Base-by-base conservation (phyloP, 306 rosid species). In the Delonix regia region DNA sequence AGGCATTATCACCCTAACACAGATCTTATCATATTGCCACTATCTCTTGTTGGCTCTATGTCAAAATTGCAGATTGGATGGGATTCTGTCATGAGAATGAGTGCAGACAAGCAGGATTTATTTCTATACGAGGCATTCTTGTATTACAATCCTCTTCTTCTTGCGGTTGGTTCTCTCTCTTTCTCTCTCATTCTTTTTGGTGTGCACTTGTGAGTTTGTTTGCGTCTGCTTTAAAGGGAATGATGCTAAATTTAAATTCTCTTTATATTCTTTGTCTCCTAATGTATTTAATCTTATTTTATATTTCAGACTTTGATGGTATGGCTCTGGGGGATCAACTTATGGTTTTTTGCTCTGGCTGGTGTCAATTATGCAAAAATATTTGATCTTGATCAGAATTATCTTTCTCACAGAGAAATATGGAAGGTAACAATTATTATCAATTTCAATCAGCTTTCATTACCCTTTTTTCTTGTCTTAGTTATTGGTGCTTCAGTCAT, bases 81-180 rank as follows among this genome's bases (percentile, higher is more conserved):
- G 98, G 93, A 90, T 83, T 93, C 99, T 69, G 99, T 96, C 42
- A 96, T 96, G 99, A 87, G 96, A 86, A 96, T 96, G 99, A 93
- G 99, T 79, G 96, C 75, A 47, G 97, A 96, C 89, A 81, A 91
- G 83, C 90, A 93, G 75, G 97, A 90, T 80, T 85, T 96, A 67
- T 96, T 96, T 86, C 83, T 96, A 51, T 96, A 96, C 0, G 99
- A 96, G 82, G 98, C 99, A 74, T 96, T 96, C 93, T 89, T 96
- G 86, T 96, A 96, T 83, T 96, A 93, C 71, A 96, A 96, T 81
- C 98, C 98, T 84, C 97, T 91, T 80, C 99, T 96, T 76, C 94
- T 96, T 33, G 85, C 85, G 91, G 99, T 95, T 69, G 88, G 97
- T 87, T 84, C 42, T 85, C 69, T 33, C 61, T 80, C 59, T 60